Evolutionary conservation across 495 filamentous ascomycete species (phyloP).

Genomic region (Lophiotrema nucula): DNA sequence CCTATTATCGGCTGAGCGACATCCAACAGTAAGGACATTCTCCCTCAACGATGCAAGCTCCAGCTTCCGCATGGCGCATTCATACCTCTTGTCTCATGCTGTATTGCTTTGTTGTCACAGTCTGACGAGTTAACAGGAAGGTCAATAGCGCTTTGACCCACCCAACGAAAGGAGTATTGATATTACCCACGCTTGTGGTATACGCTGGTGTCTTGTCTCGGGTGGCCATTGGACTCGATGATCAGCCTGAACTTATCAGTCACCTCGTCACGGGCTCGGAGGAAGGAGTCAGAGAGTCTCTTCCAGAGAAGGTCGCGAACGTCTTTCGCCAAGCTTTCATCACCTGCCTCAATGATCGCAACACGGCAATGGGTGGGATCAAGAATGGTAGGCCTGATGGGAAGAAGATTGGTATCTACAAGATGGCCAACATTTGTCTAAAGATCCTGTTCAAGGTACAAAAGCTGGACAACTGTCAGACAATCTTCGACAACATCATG

Average conservation of each 20-base stretch:
- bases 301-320: constrained; percentile 82
- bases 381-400: constrained; percentile 64
- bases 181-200: no score
- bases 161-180: no score
- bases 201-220: constrained; percentile 73
- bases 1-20: no score
- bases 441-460: constrained; percentile 81
- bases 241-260: constrained; percentile 66
- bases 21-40: no score
- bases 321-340: constrained; percentile 87
- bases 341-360: constrained; percentile 82
- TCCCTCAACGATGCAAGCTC: no score
- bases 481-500: constrained; percentile 86
- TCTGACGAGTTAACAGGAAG: no score
- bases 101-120: no score
- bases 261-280: constrained; percentile 56
- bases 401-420: constrained; percentile 83
- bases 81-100: no score
- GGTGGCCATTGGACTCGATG: constrained; percentile 76
- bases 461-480: constrained; percentile 67
- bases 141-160: no score
- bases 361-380: constrained; percentile 52
- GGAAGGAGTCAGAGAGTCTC: constrained; percentile 61
- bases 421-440: constrained; percentile 85
- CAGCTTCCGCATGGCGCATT: no score